A percentile compares a stretch with the other conserved stretches of the same genome.
Conservation (phyloP, 345 rosid species). For the Gossypium mustelinum region DNA sequence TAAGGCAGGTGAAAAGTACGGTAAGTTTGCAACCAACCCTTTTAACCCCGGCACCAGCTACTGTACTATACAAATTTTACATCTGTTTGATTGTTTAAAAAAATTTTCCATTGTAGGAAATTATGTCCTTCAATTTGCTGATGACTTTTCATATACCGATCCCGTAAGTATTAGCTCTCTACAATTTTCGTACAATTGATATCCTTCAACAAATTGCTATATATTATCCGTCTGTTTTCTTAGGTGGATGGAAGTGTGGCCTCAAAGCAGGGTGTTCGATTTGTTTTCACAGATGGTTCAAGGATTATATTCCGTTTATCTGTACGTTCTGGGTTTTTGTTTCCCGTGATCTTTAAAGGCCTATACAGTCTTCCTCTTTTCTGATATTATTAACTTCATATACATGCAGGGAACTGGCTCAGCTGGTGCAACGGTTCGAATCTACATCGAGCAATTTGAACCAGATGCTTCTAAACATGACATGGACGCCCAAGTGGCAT, state of each 20-base stretch:
- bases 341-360: constrained; percentile 15
- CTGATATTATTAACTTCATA: constrained; percentile 4
- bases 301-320: constrained; percentile 86
- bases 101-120: constrained; percentile 41
- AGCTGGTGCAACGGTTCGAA: constrained; percentile 85
- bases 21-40: constrained; percentile 37
- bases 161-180: constrained; percentile 44
- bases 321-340: constrained; percentile 33
- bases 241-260: constrained; percentile 94
- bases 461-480: constrained; percentile 81
- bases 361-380: background rate
- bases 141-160: constrained; percentile 86
- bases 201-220: background rate
- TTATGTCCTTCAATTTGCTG: constrained; percentile 71
- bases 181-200: background rate
- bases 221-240: constrained; percentile 15
- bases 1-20: constrained; percentile 65
- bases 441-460: constrained; percentile 79
- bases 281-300: constrained; percentile 87
- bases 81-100: constrained; percentile 7
- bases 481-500: constrained; percentile 78
- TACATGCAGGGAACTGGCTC: constrained; percentile 82
- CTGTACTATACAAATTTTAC: constrained; percentile 4
- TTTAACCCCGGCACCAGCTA: background rate
- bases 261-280: constrained; percentile 89